Percentiles rank a stretch among this genome's conserved stretches.
Conservation (phyloP, 2,329 filamentous ascomycete species). For the Fusarium setosum region DNA sequence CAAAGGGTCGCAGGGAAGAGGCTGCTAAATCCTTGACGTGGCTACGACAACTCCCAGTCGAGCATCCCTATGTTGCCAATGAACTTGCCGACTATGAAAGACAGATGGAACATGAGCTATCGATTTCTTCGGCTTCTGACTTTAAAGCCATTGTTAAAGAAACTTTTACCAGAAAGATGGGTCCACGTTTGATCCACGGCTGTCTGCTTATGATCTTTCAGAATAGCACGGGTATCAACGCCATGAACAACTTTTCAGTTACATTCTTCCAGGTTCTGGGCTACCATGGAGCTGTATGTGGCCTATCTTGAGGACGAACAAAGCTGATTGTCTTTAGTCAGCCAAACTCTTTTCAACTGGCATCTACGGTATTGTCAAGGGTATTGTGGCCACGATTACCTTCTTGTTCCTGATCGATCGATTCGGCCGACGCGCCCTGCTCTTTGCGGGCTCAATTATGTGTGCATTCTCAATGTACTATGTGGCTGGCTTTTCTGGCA, state of each 20-base stretch:
- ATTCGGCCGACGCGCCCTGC: slow-evolving; percentile 18
- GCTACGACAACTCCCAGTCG: slow-evolving; percentile 21
- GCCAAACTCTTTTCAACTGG: slow-evolving; percentile 68
- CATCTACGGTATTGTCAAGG: slow-evolving; percentile 71
- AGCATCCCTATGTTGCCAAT: slow-evolving; percentile 18
- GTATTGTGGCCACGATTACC: slow-evolving; percentile 11
- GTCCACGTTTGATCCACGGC: slow-evolving; percentile 69
- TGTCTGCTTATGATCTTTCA: slow-evolving; percentile 50
- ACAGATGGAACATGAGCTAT: slow-evolving; percentile 24
- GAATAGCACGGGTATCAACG: slow-evolving; percentile 66
- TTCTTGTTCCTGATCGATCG: slow-evolving; percentile 28
- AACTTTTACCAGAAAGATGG: slow-evolving; percentile 39
- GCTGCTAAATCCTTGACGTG: slow-evolving; percentile 21
- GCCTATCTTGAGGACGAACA: no score
- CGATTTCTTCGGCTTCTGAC: background rate
- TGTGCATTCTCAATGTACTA: slow-evolving; percentile 28
- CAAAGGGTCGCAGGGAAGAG: background rate
- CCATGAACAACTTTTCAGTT: slow-evolving; percentile 73
- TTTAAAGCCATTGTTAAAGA: slow-evolving; percentile 12
- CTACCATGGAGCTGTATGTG: slow-evolving; percentile 62
- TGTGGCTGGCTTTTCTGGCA: slow-evolving; percentile 16
- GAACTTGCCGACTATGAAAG: slow-evolving; percentile 19
- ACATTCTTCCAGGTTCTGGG: slow-evolving; percentile 72
- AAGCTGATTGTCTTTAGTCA: slow-evolving; percentile 43
- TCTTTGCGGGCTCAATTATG: slow-evolving; percentile 17